Conservation (phyloP, 164 flowering plant genomes). For the Protea cynaroides region DNA sequence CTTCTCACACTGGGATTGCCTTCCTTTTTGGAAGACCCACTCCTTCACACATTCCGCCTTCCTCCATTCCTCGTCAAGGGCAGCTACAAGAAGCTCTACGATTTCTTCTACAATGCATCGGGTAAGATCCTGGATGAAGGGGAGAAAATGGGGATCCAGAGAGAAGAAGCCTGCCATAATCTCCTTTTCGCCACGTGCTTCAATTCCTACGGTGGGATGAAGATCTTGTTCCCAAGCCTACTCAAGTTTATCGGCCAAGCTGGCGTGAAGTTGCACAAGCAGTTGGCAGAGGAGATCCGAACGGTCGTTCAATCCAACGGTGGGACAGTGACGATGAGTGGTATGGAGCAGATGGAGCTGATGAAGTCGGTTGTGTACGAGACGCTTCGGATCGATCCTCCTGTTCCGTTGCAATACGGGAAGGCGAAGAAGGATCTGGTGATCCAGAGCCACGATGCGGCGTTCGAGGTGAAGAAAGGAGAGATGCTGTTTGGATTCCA, state of each 20-base stretch:
- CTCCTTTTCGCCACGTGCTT: slow-evolving; percentile 34
- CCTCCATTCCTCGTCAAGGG: slow-evolving; percentile 31
- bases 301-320: slow-evolving; percentile 26
- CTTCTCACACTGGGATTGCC: slow-evolving; percentile 20
- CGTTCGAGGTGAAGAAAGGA: slow-evolving; percentile 45
- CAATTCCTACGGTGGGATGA: slow-evolving; percentile 44
- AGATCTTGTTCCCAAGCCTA: slow-evolving; percentile 26
- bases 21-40: slow-evolving; percentile 24
- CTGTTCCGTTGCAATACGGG: slow-evolving; percentile 48
- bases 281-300: slow-evolving; percentile 37
- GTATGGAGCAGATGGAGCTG: slow-evolving; percentile 36
- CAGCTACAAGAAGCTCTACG: slow-evolving; percentile 28
- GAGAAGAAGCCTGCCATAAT: slow-evolving; percentile 52
- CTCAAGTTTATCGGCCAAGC: slow-evolving; percentile 37
- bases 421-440: slow-evolving; percentile 46
- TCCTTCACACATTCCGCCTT: slow-evolving; percentile 30
- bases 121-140: slow-evolving; percentile 33
- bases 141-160: slow-evolving; percentile 26
- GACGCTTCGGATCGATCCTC: slow-evolving; percentile 40
- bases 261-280: slow-evolving; percentile 33
- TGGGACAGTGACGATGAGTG: slow-evolving; percentile 28
- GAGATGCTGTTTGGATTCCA: slow-evolving; percentile 57
- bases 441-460: slow-evolving; percentile 37
- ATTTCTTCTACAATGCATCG: slow-evolving; percentile 16
- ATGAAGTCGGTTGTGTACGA: background rate